Evolutionary conservation across 305 asterid species (phyloP), one percentile per base, ranked within the genome.

Genomic region (Rubia tinctorum): DNA sequence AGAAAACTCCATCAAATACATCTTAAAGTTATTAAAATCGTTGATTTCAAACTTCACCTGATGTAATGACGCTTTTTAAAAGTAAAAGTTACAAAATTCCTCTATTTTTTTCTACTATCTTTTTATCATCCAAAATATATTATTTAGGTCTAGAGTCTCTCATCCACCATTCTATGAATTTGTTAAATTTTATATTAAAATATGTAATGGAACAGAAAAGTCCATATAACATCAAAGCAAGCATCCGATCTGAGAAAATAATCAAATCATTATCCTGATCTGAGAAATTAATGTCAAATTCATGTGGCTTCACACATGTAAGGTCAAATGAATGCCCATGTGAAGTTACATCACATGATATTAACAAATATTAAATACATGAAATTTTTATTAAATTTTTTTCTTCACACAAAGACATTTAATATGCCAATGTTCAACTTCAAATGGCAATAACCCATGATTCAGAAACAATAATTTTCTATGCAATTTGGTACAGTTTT

Each of bases 271-370:
- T 58, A 18, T 56, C 13, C 13, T 58, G 2, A 42, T 12, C 62
- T 9, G 15, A 30, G 30, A 56, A 23, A 22, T 76, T 62, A 30
- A 47, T 62, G 71, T 49, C 71, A 75, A 75, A 20, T 39, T 66
- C 93, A 86, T 85, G 88, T 84, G 88, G 84, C 69, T 66, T 79
- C 56, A 79, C 86, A 82, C 88, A 82, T 64, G 64, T 75, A 77
- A 79, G 73, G 87, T 81, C 88, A 82, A 86, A 84, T 30, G 75
- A 74, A 70, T 17, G 75, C 89, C 90, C 90, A 86, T 86, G 92
- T 76, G 84, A 82, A 49, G 75, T 68, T 71, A 59, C 70, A 80
- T 78, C 71, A 78, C 47, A 73, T 49, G 40, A 56, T 67, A 77
- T 17, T 39, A 72, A 59, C 66, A 64, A 73, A 67, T 44, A 44